Conservation (phyloP, 768 basidiomycete species). For the Hypsizygus marmoreus region DNA sequence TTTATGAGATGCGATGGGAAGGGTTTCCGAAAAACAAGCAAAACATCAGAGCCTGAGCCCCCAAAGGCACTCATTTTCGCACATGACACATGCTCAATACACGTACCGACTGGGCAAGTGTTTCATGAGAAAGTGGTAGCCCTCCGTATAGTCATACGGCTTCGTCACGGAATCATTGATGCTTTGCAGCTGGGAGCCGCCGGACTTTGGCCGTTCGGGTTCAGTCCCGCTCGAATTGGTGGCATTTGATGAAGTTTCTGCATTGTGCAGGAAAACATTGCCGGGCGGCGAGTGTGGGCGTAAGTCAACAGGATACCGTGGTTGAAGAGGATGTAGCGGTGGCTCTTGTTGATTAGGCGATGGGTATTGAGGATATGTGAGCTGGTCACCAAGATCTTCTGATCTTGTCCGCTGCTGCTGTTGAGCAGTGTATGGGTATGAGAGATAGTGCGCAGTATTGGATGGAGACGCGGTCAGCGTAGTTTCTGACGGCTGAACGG, state of each 20-base stretch:
- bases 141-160: constrained; percentile 94
- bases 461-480: constrained; percentile 35
- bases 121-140: constrained; percentile 96
- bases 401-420: constrained; percentile 33
- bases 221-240: constrained; percentile 33
- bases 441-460: constrained; percentile 43
- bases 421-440: constrained; percentile 45
- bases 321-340: constrained; percentile 49
- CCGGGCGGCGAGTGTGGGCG: constrained; percentile 43
- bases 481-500: constrained; percentile 36
- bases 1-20: constrained; percentile 11
- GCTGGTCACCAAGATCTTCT: constrained; percentile 39
- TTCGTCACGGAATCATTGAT: constrained; percentile 67
- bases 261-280: constrained; percentile 30
- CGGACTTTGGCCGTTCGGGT: constrained; percentile 26
- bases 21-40: constrained; percentile 27
- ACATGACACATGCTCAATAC: constrained; percentile 33
- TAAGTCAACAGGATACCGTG: constrained; percentile 52
- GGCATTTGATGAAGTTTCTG: constrained; percentile 28
- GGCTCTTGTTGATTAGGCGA: constrained; percentile 25
- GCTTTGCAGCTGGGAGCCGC: constrained; percentile 49
- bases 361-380: constrained; percentile 31
- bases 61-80: constrained; percentile 43
- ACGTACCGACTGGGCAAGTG: constrained; percentile 82
- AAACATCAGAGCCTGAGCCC: constrained; percentile 43